Evolutionary conservation across 2,329 filamentous ascomycete species (phyloP).

Genomic region (Aspergillus tanneri): DNA sequence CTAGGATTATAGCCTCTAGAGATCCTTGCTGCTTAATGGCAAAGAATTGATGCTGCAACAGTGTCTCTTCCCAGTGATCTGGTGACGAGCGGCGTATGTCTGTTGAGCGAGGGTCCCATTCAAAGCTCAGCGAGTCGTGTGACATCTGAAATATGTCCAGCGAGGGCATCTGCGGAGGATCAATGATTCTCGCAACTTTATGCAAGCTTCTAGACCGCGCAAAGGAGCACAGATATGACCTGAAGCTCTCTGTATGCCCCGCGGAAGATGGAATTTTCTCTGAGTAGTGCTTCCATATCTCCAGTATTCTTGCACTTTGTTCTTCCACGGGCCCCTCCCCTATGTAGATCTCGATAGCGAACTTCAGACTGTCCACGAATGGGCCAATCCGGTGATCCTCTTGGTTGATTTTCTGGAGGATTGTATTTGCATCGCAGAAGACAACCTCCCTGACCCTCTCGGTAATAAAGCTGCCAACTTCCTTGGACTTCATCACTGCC

Average conservation of each 20-base stretch:
- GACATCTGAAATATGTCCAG: constrained; percentile 1
- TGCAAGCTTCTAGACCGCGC: neutral
- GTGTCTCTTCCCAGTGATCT: neutral
- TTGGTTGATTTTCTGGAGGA: neutral
- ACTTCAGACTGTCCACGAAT: neutral
- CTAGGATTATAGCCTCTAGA: neutral
- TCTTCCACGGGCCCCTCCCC: neutral
- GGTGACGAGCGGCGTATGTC: neutral
- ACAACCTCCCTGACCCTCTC: neutral
- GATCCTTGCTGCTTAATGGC: neutral
- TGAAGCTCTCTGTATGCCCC: neutral
- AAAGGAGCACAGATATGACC: neutral
- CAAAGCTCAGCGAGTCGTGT: neutral
- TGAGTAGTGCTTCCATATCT: constrained; percentile 1
- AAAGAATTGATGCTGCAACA: neutral
- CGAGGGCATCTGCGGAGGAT: neutral
- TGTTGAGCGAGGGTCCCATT: neutral
- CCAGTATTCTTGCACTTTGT: neutral
- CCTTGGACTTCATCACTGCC: neutral
- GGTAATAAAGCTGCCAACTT: neutral
- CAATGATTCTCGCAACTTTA: neutral
- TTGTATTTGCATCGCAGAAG: neutral
- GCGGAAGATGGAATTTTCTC: neutral
- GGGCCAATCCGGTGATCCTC: neutral
- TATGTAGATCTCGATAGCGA: neutral